Percentiles rank a stretch among this genome's conserved stretches.
Evolutionary conservation across 306 rosid species (phyloP).

Genomic region (Fragaria nilgerrensis): DNA sequence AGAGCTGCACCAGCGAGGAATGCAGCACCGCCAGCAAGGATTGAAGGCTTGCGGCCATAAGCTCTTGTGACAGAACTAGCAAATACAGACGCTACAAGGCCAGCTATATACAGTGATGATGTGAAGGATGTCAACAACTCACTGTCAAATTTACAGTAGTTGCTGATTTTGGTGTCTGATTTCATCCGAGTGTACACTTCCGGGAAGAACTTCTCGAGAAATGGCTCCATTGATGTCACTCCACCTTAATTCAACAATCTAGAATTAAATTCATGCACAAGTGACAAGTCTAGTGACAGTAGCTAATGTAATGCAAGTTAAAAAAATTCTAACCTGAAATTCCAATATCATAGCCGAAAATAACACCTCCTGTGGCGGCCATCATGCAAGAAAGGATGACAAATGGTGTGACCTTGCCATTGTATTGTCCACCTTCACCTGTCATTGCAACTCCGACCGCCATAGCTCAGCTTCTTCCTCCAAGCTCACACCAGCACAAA

Average conservation of each 20-base stretch:
- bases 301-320: neutral
- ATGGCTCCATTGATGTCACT: constrained; percentile 76
- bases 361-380: constrained; percentile 67
- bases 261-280: neutral
- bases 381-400: constrained; percentile 48
- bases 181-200: constrained; percentile 49
- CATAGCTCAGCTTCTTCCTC: constrained; percentile 34
- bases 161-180: constrained; percentile 47
- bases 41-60: constrained; percentile 68
- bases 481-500: neutral
- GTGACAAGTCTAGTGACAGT: no score
- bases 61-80: constrained; percentile 56
- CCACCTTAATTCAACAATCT: constrained; percentile 39
- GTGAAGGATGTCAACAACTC: constrained; percentile 67
- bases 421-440: constrained; percentile 35
- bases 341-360: constrained; percentile 64
- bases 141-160: constrained; percentile 67
- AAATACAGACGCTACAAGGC: constrained; percentile 60
- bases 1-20: constrained; percentile 64
- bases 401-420: constrained; percentile 47
- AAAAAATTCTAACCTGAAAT: constrained; percentile 42
- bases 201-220: constrained; percentile 65
- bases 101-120: constrained; percentile 71
- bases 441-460: constrained; percentile 41
- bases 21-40: constrained; percentile 53